These are phyloP conservation scores for barrel medic (Medicago truncatula) DNA, from an alignment of 306 rosid species.

Conservation along the genomic window MtrunA17r5.0-ANR NC_053048.1:25142001-25142500, in stretches of 20 bases:
- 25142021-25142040: no score
- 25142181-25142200: background rate
- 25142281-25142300: slow-evolving; percentile 2
- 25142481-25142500: background rate
- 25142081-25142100: no score
- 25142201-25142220: background rate
- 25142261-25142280: slow-evolving; percentile 15
- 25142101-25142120: background rate
- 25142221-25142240: slow-evolving; percentile 4
- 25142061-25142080: no score
- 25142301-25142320: background rate
- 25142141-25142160: background rate
- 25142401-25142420: background rate
- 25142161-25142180: background rate
- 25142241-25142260: background rate
- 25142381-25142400: slow-evolving; percentile 1
- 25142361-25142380: background rate
- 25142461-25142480: slow-evolving; percentile 8
- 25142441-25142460: slow-evolving; percentile 5
- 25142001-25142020: background rate
- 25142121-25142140: background rate
- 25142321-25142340: slow-evolving; percentile 14
- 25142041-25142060: no score
- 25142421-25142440: background rate
- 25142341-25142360: background rate